Percentiles rank a stretch among this genome's conserved stretches.
These are phyloP conservation scores for Silene conica DNA, from an alignment of 148 eudicot species.

Conservation along the genomic window DNA sequence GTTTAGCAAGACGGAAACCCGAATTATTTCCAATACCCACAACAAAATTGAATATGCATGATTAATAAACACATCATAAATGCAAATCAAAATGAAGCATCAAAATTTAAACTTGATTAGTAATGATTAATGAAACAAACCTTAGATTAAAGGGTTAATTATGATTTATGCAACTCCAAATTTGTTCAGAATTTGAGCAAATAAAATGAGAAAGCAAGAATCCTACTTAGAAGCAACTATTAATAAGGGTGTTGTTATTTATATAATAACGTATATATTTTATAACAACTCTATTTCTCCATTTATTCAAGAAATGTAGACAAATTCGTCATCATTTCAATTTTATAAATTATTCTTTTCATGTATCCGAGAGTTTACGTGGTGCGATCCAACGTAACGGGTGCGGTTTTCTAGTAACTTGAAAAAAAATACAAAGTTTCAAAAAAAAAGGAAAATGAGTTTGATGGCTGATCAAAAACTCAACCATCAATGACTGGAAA, in stretches of 20 bases:
- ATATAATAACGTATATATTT: background rate
- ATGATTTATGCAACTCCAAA: background rate
- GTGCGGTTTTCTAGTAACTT: too few species aligned
- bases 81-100: background rate
- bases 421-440: too few species aligned
- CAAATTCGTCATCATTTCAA: background rate
- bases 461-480: slow-evolving; percentile 4
- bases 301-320: slow-evolving; percentile 7
- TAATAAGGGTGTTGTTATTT: background rate
- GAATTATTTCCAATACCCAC: background rate
- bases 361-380: too few species aligned
- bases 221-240: background rate
- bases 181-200: background rate
- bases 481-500: background rate
- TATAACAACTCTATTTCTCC: background rate
- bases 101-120: background rate
- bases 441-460: background rate
- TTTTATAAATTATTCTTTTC: too few species aligned
- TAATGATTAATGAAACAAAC: background rate
- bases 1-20: too few species aligned
- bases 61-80: too few species aligned
- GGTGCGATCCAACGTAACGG: too few species aligned
- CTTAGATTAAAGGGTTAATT: background rate
- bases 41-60: background rate
- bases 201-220: background rate